Conservation (phyloP, 495 filamentous ascomycete genomes). For the Coniosporium apollinis region DNA sequence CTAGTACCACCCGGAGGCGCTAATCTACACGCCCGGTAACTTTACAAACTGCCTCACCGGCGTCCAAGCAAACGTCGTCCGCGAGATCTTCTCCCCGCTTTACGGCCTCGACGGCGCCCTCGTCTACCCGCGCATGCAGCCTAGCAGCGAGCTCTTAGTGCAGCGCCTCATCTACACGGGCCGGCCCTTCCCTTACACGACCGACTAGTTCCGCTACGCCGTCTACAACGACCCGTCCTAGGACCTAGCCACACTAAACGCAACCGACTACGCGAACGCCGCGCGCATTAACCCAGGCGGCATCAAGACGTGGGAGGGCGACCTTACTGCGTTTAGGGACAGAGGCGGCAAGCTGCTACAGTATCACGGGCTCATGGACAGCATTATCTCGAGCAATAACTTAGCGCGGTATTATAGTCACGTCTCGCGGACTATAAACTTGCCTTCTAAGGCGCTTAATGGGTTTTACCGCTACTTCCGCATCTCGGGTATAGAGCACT, state of each 20-base stretch:
- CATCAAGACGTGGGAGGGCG: constrained; percentile 32
- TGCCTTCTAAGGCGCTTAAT: constrained; percentile 28
- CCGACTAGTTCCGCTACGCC: constrained; percentile 32
- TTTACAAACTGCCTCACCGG: constrained; percentile 16
- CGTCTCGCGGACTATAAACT: constrained; percentile 29
- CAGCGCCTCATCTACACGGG: constrained; percentile 2
- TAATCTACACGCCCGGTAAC: constrained; percentile 9
- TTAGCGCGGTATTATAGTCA: constrained; percentile 19
- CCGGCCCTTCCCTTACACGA: constrained; percentile 7
- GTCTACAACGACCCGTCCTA: constrained; percentile 35
- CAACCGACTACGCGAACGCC: constrained; percentile 25
- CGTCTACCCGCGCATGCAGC: constrained; percentile 22
- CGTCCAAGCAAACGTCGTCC: constrained; percentile 9
- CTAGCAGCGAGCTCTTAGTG: constrained; percentile 7
- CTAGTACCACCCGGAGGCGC: constrained; percentile 9
- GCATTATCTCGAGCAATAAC: constrained; percentile 13
- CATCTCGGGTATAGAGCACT: constrained; percentile 40
- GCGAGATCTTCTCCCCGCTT: constrained; percentile 6
- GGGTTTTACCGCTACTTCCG: constrained; percentile 44
- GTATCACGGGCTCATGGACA: constrained; percentile 18
- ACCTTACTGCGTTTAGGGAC: constrained; percentile 12
- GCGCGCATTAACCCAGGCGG: constrained; percentile 21
- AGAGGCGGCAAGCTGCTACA: constrained; percentile 18
- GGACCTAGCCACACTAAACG: constrained; percentile 25
- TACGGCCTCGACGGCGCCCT: constrained; percentile 13